Conservation (phyloP, 169 alveolate species). For the Plasmodium malariae region DNA sequence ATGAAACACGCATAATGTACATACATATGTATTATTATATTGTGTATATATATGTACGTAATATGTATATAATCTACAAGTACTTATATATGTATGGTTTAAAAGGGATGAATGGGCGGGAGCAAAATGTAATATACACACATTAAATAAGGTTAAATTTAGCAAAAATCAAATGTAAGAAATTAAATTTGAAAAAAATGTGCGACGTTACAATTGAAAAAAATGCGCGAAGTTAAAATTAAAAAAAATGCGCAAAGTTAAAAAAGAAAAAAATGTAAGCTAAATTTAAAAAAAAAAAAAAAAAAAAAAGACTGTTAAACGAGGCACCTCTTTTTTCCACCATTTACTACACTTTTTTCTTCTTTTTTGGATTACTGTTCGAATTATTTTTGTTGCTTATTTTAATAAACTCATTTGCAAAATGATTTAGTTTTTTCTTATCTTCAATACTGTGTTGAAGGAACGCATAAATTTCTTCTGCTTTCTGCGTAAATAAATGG, state of each 20-base stretch:
- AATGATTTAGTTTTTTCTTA: conserved; percentile 43
- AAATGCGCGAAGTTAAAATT: too few relatives aligned
- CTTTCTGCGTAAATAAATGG: conserved; percentile 8
- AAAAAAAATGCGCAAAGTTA: too few relatives aligned
- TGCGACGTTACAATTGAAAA: too few relatives aligned
- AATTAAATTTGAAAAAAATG: too few relatives aligned
- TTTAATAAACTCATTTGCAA: conserved; percentile 72
- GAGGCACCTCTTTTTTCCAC: not conserved
- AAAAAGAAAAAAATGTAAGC: too few relatives aligned
- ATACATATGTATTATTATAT: not conserved
- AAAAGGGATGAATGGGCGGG: too few relatives aligned
- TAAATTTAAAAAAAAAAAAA: conserved; percentile 10
- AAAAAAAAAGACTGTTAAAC: not conserved
- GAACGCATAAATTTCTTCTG: conserved; percentile 71
- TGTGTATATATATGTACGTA: too few relatives aligned
- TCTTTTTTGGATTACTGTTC: conserved; percentile 18
- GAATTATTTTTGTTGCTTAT: conserved; percentile 41
- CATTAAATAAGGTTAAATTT: too few relatives aligned
- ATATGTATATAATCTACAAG: too few relatives aligned
- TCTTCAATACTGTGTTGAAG: conserved; percentile 74
- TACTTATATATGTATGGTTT: too few relatives aligned
- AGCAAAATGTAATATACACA: too few relatives aligned
- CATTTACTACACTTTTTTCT: not conserved
- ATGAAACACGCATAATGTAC: not conserved
- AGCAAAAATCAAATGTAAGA: too few relatives aligned